Percentiles rank a stretch among this genome's conserved stretches.
Conservation (phyloP, 2,329 filamentous ascomycete genomes). For the Dactylonectria macrodidyma region DNA sequence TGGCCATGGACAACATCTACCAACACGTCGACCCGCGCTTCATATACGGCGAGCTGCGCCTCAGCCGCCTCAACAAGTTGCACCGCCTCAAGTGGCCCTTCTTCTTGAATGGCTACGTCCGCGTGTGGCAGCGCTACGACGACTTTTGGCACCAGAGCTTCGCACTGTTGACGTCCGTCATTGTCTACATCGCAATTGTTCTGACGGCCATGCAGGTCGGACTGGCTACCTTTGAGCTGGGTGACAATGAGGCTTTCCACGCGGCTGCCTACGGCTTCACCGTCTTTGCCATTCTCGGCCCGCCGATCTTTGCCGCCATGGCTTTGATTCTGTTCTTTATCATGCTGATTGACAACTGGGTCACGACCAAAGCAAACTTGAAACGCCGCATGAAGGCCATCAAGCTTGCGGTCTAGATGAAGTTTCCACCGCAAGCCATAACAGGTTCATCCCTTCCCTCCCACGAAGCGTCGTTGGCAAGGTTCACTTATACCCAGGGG, state of each 20-base stretch:
- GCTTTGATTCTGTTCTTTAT: neutral
- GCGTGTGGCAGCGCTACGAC: neutral
- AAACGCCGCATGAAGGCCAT: neutral
- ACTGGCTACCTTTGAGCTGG: neutral
- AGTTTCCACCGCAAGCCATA: neutral
- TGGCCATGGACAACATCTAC: neutral
- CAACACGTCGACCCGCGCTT: slow-evolving; percentile 11
- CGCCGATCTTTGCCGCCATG: neutral
- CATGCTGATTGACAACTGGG: neutral
- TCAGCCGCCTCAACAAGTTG: slow-evolving; percentile 18
- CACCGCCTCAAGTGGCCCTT: neutral
- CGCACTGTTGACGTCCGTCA: neutral
- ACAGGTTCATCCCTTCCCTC: no score
- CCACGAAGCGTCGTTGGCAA: no score
- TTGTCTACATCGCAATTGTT: slow-evolving; percentile 9
- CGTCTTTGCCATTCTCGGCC: neutral
- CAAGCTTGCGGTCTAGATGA: neutral
- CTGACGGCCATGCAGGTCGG: slow-evolving; percentile 20
- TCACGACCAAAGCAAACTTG: neutral
- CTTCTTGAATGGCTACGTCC: slow-evolving; percentile 1
- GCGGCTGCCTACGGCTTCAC: neutral
- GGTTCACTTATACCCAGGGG: no score
- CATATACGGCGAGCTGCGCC: slow-evolving; percentile 18
- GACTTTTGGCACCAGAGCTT: slow-evolving; percentile 10
- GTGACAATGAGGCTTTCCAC: neutral